phyloP scores from a whole-genome alignment of 2,329 filamentous ascomycete species.

The Nannizziopsis arthrosporioides region DNA sequence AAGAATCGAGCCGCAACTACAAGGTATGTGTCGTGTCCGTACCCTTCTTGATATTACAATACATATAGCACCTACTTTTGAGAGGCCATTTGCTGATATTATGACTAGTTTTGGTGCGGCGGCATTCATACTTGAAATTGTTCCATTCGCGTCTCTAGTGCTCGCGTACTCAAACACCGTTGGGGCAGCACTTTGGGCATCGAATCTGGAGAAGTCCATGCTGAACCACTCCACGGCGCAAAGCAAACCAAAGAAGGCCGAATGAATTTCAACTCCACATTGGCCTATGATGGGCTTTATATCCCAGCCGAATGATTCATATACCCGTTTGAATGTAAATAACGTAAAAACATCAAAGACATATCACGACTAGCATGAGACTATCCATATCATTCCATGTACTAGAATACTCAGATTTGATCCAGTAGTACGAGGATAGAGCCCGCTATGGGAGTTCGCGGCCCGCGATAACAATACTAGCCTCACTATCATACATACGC shows the following conservation, averaged over 20 bases:
- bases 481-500: background rate
- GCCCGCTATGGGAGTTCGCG: background rate
- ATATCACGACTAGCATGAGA: too few species aligned
- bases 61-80: too few species aligned
- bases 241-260: constrained; percentile 2
- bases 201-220: constrained; percentile 55
- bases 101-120: constrained; percentile 53
- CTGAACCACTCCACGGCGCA: constrained; percentile 14
- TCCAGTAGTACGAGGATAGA: too few species aligned
- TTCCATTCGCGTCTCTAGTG: constrained; percentile 69
- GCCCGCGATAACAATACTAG: constrained; percentile 1
- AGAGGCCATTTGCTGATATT: constrained; percentile 14
- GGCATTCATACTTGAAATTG: constrained; percentile 69
- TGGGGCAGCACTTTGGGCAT: constrained; percentile 87
- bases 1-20: constrained; percentile 66
- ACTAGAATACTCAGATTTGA: too few species aligned
- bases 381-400: too few species aligned
- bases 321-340: too few species aligned
- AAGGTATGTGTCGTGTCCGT: constrained; percentile 41
- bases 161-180: constrained; percentile 88
- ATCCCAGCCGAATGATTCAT: too few species aligned
- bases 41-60: background rate
- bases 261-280: background rate
- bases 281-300: background rate
- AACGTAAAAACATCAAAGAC: too few species aligned